Conservation (phyloP, 495 filamentous ascomycete genomes). For the Lasiosphaeria miniovina region DNA sequence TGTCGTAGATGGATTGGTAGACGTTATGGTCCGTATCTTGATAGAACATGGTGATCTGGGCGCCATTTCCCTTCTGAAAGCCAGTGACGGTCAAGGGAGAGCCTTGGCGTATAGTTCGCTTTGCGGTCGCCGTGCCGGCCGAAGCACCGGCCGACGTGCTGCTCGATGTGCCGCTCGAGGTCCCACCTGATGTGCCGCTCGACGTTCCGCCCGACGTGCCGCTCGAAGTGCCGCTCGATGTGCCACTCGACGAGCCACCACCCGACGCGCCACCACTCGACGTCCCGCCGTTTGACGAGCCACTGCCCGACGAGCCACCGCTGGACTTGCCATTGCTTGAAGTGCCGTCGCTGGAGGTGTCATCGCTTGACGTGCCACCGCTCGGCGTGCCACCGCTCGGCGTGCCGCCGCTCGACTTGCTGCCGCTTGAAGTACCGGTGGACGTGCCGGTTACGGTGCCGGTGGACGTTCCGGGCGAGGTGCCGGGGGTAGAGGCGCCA, state of each 20-base stretch:
- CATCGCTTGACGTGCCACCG: too few species aligned
- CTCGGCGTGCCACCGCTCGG: too few species aligned
- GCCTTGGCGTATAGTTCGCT: constrained; percentile 9
- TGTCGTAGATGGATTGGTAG: constrained; percentile 13
- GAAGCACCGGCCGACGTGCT: not conserved
- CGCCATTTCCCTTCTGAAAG: constrained; percentile 12
- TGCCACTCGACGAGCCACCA: not conserved
- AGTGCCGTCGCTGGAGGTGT: too few species aligned
- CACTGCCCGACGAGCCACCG: too few species aligned
- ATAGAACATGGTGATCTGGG: constrained; percentile 19
- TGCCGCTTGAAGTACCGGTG: not conserved
- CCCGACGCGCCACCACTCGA: too few species aligned
- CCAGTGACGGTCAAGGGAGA: constrained; percentile 18
- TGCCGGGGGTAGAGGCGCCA: not conserved
- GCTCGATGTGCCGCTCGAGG: too few species aligned
- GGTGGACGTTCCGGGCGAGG: not conserved
- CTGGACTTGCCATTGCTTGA: too few species aligned
- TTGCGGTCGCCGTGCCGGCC: not conserved
- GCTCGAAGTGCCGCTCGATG: not conserved
- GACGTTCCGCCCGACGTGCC: not conserved
- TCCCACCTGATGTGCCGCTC: not conserved
- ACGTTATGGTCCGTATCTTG: constrained; percentile 12
- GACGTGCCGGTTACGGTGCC: not conserved
- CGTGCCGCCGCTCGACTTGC: not conserved
- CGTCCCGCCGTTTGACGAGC: too few species aligned